Evolutionary conservation across 371 early-diverging fungal species (phyloP).

Genomic region (Mucor indicus): DNA sequence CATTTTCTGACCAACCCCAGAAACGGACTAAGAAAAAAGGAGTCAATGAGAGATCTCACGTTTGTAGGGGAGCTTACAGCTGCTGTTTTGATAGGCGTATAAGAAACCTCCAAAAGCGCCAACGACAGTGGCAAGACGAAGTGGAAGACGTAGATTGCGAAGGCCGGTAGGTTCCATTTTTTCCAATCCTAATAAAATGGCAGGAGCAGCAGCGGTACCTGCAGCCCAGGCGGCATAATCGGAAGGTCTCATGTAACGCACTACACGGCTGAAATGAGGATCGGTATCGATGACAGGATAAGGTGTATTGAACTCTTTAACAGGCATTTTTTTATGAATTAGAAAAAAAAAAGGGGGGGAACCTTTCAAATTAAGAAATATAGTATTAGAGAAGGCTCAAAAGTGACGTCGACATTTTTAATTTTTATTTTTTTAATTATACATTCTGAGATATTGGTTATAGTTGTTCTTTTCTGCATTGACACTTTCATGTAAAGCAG

Average conservation of each 20-base stretch:
- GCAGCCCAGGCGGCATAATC: conserved; percentile 77
- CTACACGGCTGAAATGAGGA: conserved; percentile 81
- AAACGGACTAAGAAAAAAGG: conserved; percentile 69
- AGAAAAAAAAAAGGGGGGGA: not conserved
- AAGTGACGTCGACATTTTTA: too few relatives aligned
- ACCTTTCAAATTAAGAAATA: too few relatives aligned
- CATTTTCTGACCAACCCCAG: conserved; percentile 93
- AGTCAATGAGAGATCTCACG: too few relatives aligned
- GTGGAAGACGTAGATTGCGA: conserved; percentile 48
- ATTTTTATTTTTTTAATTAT: too few relatives aligned
- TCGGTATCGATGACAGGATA: conserved; percentile 72
- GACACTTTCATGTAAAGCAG: conserved; percentile 59
- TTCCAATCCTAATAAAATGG: conserved; percentile 66
- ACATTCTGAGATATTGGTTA: conserved; percentile 28
- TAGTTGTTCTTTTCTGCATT: conserved; percentile 45
- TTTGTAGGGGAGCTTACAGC: conserved; percentile 57
- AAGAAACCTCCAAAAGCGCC: conserved; percentile 72
- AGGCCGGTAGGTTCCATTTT: conserved; percentile 46
- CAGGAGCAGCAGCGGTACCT: conserved; percentile 75
- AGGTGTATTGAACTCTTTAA: conserved; percentile 49
- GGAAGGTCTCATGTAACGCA: conserved; percentile 83
- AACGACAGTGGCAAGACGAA: conserved; percentile 49
- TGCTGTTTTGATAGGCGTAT: conserved; percentile 63
- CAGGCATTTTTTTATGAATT: conserved; percentile 28
- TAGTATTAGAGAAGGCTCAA: too few relatives aligned